Conservation (phyloP, 352 stramenopile genomes). For the Phytophthora cryptogea region DNA sequence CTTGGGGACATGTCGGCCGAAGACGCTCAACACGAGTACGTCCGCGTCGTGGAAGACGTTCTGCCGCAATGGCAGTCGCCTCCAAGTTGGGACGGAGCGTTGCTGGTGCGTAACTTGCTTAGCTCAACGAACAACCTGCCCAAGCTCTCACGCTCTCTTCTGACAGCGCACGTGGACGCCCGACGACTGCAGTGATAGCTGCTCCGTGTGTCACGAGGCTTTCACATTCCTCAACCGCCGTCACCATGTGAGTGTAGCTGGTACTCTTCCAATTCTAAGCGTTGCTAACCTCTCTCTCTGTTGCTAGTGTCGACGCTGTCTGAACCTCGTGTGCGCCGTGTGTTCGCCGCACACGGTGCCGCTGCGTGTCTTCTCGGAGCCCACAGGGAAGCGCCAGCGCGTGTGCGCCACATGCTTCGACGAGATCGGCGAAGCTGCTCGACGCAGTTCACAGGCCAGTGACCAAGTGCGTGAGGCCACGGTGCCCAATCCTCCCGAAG, state of each 20-base stretch:
- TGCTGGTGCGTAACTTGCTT: constrained; percentile 40
- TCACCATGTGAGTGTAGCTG: constrained; percentile 56
- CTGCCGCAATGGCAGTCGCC: constrained; percentile 59
- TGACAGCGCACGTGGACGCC: constrained; percentile 67
- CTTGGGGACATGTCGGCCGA: constrained; percentile 53
- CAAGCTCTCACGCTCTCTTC: neutral
- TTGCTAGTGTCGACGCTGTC: constrained; percentile 60
- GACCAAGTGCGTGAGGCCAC: constrained; percentile 32
- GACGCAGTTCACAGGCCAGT: constrained; percentile 9
- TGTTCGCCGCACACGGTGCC: constrained; percentile 58
- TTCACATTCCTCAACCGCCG: constrained; percentile 80
- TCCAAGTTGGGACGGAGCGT: constrained; percentile 50
- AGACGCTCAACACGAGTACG: constrained; percentile 56
- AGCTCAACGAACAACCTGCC: neutral
- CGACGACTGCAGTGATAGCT: constrained; percentile 62
- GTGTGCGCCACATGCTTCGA: constrained; percentile 54
- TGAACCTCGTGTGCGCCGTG: constrained; percentile 66
- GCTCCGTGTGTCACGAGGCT: constrained; percentile 54
- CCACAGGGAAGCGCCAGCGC: constrained; percentile 44
- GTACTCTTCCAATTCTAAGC: neutral
- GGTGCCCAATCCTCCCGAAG: constrained; percentile 17
- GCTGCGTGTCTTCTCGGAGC: constrained; percentile 57
- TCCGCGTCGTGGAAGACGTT: constrained; percentile 58
- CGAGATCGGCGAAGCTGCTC: constrained; percentile 21
- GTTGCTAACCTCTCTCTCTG: constrained; percentile 10